Base-by-base conservation (phyloP, 805 yeast species). In the Jamesozyma gamospora region DNA sequence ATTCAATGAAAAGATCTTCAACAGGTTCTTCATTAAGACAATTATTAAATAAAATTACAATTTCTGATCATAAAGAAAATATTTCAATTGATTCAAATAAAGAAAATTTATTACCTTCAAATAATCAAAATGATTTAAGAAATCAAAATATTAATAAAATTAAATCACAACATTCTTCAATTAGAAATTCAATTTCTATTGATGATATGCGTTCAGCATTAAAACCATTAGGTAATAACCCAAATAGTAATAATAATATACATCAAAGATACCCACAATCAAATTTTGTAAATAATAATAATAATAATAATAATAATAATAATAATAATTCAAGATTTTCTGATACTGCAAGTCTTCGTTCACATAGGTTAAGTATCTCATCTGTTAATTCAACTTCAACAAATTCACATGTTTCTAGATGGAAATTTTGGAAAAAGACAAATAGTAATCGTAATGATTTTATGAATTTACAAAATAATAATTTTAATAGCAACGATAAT, bases 391-490 rank as follows among this genome's bases (percentile, higher is more conserved):
- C 58, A 12, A 18, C 56, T 7, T 48, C 58, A 13, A 24, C 35
- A 15, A 35, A 27, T 21, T 42, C 42, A 16, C 16, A 12, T 5
- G 17, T 16, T 19, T 35, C 49, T 8, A 54, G 49, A 36, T 61
- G 65, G 65, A 61, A 56, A 39, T 61, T 61, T 38, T 61, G 65
- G 65, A 58, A 56, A 35, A 53, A 48, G 36, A 36, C 45, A 32
- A 44, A 33, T 14, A 28, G 27, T 37, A 19, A 19, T 28, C 17
- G 25, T 15, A 30, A 28, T 26, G n/a, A 31, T 12, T 13, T 4
- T 27, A 21, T 21, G 24, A 5, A 21, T 21, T 21, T 21, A 21
- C 24, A 21, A 21, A 35, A 13, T n/a, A 28, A 8, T 8, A 28
- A 9, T 28, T 16, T 15, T 16, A 19, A 27, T 32, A 13, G n/a